Conservation (phyloP, 2,329 filamentous ascomycete species). For the Botrytis cinerea region DNA sequence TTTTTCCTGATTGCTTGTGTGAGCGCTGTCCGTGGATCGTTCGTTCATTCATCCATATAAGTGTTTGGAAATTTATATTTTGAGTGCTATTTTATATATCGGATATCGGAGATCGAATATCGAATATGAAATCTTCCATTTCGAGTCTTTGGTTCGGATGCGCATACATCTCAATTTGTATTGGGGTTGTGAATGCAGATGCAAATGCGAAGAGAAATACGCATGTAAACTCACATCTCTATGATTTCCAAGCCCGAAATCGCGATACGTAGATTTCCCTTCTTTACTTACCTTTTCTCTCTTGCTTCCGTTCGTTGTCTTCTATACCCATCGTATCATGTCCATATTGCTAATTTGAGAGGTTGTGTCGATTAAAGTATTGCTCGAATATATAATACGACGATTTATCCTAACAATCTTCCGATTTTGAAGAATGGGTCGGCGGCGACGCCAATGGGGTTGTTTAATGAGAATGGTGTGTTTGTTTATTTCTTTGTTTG, state of each 20-base stretch:
- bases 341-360: neutral
- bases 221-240: neutral
- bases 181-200: too few relatives aligned
- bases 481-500: neutral
- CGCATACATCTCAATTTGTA: rapidly evolving
- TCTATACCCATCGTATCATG: neutral
- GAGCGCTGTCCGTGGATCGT: too few relatives aligned
- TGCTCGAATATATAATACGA: neutral
- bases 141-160: neutral
- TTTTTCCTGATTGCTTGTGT: too few relatives aligned
- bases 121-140: neutral
- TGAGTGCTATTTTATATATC: too few relatives aligned
- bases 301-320: neutral
- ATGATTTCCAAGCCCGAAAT: neutral
- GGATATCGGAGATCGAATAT: too few relatives aligned
- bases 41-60: too few relatives aligned
- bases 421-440: neutral
- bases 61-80: too few relatives aligned
- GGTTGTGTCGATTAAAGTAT: constrained; percentile 23
- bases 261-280: neutral
- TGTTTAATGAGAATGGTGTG: neutral
- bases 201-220: too few relatives aligned
- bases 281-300: too few relatives aligned
- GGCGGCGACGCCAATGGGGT: too few relatives aligned
- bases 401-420: constrained; percentile 8